Conservation (phyloP, 2,329 filamentous ascomycete genomes). For the Fusarium napiforme region DNA sequence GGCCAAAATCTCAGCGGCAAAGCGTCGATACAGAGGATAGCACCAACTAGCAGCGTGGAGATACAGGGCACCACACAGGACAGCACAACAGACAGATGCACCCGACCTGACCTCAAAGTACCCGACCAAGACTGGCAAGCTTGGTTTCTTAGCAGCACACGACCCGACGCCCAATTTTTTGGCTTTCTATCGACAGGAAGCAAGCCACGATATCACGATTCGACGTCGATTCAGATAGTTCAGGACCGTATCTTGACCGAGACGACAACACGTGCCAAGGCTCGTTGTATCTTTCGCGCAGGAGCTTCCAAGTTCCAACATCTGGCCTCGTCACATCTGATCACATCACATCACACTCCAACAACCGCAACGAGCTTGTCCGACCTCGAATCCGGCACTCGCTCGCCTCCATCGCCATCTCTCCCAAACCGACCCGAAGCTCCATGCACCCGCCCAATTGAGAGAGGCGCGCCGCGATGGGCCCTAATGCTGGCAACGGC, state of each 20-base stretch:
- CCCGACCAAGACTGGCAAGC: constrained; percentile 27
- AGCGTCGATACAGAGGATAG: constrained; percentile 29
- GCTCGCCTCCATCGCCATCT: constrained; percentile 30
- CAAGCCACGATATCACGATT: constrained; percentile 10
- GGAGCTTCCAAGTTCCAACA: constrained; percentile 17
- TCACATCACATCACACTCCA: constrained; percentile 26
- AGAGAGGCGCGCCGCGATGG: constrained; percentile 54
- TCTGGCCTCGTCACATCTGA: constrained; percentile 22
- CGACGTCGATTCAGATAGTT: background rate
- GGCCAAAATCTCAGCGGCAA: constrained; percentile 43
- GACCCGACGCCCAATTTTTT: constrained; percentile 12
- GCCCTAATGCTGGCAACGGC: constrained; percentile 58
- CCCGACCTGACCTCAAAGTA: constrained; percentile 21
- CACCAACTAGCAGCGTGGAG: constrained; percentile 31
- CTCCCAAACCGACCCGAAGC: constrained; percentile 43
- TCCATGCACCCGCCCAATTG: constrained; percentile 53
- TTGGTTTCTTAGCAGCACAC: constrained; percentile 30
- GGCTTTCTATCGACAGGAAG: constrained; percentile 4
- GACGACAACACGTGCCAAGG: constrained; percentile 29
- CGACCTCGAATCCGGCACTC: constrained; percentile 32
- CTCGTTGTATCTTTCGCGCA: constrained; percentile 24
- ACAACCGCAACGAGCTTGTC: constrained; percentile 36
- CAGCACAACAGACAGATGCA: constrained; percentile 33
- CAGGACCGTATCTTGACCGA: background rate
- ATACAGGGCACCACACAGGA: constrained; percentile 37